Evolutionary conservation across 2,329 filamentous ascomycete genomes (phyloP).

Genomic region (Cladophialophora chaetospira): DNA sequence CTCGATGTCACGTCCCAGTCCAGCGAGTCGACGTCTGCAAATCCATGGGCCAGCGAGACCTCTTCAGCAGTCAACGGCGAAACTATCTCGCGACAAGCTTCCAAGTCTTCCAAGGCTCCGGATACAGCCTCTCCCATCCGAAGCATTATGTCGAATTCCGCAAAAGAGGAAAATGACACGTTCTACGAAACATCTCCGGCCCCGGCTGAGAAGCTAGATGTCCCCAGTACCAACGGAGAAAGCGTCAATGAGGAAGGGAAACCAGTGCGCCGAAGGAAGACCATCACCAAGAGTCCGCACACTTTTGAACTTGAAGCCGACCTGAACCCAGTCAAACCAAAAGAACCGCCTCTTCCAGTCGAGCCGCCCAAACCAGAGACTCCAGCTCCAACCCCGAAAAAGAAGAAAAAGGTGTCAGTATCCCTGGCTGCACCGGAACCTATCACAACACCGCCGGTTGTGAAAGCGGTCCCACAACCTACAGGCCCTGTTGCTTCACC

Average conservation of each 20-base stretch:
- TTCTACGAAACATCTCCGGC: constrained; percentile 20
- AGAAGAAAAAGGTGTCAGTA: constrained; percentile 27
- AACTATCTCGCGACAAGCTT: constrained; percentile 22
- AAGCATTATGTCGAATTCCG: constrained; percentile 4
- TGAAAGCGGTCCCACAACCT: constrained; percentile 18
- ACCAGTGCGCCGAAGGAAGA: constrained; percentile 27
- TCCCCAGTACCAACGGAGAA: constrained; percentile 11
- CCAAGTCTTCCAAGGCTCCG: constrained; percentile 21
- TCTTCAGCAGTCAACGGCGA: constrained; percentile 23
- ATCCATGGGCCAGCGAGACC: constrained; percentile 28
- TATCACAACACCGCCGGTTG: constrained; percentile 1
- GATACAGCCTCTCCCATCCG: constrained; percentile 19
- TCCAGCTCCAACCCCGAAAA: constrained; percentile 17
- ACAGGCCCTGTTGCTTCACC: constrained; percentile 11
- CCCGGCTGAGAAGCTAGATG: constrained; percentile 7
- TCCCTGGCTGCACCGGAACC: constrained; percentile 8
- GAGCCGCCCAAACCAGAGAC: constrained; percentile 12
- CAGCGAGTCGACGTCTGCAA: constrained; percentile 24
- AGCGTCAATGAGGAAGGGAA: constrained; percentile 21
- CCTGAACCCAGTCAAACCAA: constrained; percentile 19
- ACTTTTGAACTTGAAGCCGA: constrained; percentile 28
- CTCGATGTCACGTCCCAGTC: constrained; percentile 19
- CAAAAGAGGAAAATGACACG: constrained; percentile 12
- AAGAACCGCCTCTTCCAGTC: constrained; percentile 16
- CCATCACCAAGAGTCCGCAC: constrained; percentile 27